Evolutionary conservation across 805 yeast genomes (phyloP), one percentile per base, ranked within the genome.

Genomic region (Kodamaea lidongshanica): DNA sequence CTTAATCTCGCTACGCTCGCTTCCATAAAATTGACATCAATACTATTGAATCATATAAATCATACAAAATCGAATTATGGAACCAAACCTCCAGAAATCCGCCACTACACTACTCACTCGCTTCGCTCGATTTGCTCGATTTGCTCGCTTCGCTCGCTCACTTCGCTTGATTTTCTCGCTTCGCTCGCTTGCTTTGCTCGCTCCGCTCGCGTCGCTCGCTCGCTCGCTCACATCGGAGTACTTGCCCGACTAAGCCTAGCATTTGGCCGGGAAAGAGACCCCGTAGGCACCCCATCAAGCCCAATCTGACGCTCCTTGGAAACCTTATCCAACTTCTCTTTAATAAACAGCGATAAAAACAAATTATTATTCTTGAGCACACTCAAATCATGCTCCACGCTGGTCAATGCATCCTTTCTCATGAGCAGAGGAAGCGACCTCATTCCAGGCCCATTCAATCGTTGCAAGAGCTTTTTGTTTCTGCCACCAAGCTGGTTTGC

Each of bases 171-270:
- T n/a, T n/a, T n/a, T n/a, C n/a, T n/a, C n/a, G n/a, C n/a, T n/a
- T n/a, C n/a, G n/a, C n/a, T n/a, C n/a, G n/a, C n/a, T n/a, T n/a
- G n/a, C n/a, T n/a, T n/a, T n/a, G n/a, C n/a, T n/a, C n/a, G n/a
- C n/a, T 12, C n/a, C 14, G 7, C 6, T 7, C 9, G 13, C 10
- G 10, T 24, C 16, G 16, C n/a, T n/a, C 8, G n/a, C n/a, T n/a
- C n/a, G 16, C 16, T 8, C 12, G n/a, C 20, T 33, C 31, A 43
- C 33, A 53, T 43, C 10, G 69, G 69, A 1, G 69, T 63, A 3
- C 64, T 37, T 6, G 61, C 65, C 22, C 70, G 42, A 40, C 68
- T 61, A 4, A 58, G 47, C 27, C 67, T 45, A 36, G 54, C 58
- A 27, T 46, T 54, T 7, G 58, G 56, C 16, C 68, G 40, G 28